Base-by-base conservation (phyloP, 176 grass and related monocot species). In the Hyparrhenia diplandra region DNA sequence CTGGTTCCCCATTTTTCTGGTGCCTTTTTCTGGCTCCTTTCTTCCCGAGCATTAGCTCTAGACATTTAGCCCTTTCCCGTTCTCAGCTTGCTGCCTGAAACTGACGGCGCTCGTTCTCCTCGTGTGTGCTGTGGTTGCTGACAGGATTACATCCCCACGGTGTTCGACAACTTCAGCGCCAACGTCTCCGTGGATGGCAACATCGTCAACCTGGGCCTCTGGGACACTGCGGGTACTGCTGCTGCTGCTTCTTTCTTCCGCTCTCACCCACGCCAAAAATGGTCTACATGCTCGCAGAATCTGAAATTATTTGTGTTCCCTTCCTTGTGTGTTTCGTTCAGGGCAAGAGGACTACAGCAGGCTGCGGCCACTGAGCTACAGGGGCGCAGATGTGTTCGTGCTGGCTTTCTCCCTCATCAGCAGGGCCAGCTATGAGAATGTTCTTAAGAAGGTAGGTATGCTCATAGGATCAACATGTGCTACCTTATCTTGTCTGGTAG, bases 341-440 rank as follows among this genome's bases (percentile, higher is more conserved):
- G 94, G 95, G 17, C 92, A 98, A 84, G 95, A 98, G 73, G 92
- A 98, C 64, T 98, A 98, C 70, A 93, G 95, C 84, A 93, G 95
- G 91, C 69, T 98, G 72, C 93, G 88, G 84, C 92, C 95, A 1
- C 79, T 95, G 4, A 98, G 95, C 59, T 98, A 98, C 65, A 95
- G 95, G 88, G 92, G 92, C 23, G 92, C 95, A 5, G 88, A 93
- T 24, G 87, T 95, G 43, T 32, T 32, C 31, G 31, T 32, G 31
- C 31, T 32, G 31, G 31, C 31, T 32, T 32, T 32, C 31, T 32
- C 31, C 31, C 31, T 32, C 31, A 32, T 32, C 31, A 32, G 31
- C 31, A 32, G 31, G 31, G 31, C 31, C 31, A 32, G 31, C 31
- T 32, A 32, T 32, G 31, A 32, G 31, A 32, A 32, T 32, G 31